A percentile compares a stretch with the other conserved stretches of the same genome.
Evolutionary conservation across 108 stramenopile species (phyloP).

Genomic region (Stephanodiscus triporus): DNA sequence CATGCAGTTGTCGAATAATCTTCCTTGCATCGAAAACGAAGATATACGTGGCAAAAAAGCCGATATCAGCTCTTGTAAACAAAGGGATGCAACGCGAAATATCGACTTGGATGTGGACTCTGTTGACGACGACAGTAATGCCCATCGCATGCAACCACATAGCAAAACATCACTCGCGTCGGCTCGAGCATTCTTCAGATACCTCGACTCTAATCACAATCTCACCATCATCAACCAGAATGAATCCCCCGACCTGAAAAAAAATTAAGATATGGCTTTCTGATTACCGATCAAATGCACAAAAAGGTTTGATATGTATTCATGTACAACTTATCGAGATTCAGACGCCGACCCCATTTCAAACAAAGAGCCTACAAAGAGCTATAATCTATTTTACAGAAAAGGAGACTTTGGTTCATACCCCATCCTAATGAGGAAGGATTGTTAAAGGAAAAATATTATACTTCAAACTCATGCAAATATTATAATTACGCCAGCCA

Average conservation of each 20-base stretch:
- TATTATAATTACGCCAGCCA: no score
- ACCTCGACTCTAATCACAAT: conserved; percentile 40
- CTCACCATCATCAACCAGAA: conserved; percentile 21
- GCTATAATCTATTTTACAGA: conserved; percentile 11
- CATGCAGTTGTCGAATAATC: neutral
- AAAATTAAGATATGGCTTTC: neutral
- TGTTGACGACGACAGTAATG: conserved; percentile 2
- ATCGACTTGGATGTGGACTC: conserved; percentile 8
- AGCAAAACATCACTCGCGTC: conserved; percentile 31
- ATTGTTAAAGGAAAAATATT: neutral
- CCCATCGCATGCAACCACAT: conserved; percentile 28
- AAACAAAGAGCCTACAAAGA: conserved; percentile 5
- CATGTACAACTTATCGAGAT: neutral
- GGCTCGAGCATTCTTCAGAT: conserved; percentile 36
- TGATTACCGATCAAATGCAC: no score
- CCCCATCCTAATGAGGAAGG: neutral
- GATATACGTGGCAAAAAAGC: neutral
- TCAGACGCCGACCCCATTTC: conserved; percentile 13
- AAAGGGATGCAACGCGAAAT: neutral
- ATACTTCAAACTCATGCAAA: neutral
- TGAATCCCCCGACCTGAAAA: neutral
- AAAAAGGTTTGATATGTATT: neutral
- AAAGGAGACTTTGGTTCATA: neutral
- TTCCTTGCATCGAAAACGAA: neutral
- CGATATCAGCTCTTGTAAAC: neutral